Percentiles rank a stretch among this genome's conserved stretches.
phyloP scores from a whole-genome alignment of 345 rosid species.

The Citrus mangshanensis region DNA sequence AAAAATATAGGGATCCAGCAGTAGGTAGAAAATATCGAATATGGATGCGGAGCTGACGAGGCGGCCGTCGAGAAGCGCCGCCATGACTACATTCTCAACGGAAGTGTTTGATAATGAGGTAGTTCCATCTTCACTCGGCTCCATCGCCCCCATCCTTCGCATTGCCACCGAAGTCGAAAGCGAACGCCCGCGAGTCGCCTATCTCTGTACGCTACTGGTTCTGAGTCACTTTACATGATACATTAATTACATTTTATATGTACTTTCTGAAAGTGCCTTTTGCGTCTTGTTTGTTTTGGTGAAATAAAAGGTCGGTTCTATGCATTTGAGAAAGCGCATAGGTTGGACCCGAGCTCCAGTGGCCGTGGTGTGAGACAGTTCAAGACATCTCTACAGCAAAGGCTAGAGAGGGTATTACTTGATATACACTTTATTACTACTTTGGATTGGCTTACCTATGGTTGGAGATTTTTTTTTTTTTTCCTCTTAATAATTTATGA shows the following conservation, averaged over 20 bases:
- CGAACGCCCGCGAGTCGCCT: constrained; percentile 97
- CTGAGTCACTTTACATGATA: too few relatives aligned
- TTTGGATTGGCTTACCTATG: background rate
- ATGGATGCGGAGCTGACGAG: constrained; percentile 52
- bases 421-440: background rate
- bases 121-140: constrained; percentile 84
- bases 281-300: background rate
- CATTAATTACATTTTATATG: too few relatives aligned
- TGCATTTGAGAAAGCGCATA: constrained; percentile 88
- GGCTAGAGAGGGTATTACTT: constrained; percentile 68
- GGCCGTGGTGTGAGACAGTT: constrained; percentile 90
- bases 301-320: constrained; percentile 64
- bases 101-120: constrained; percentile 96
- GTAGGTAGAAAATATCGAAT: constrained; percentile 23
- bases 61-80: constrained; percentile 91
- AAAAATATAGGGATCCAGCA: constrained; percentile 21
- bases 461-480: background rate
- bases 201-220: constrained; percentile 56
- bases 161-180: constrained; percentile 81
- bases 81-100: constrained; percentile 78
- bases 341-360: constrained; percentile 66
- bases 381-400: constrained; percentile 71
- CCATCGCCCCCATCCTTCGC: constrained; percentile 83
- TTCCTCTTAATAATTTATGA: too few relatives aligned
- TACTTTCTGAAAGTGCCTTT: background rate